Conservation (phyloP, 2,329 filamentous ascomycete genomes). For the Xylariomycetidae sp. region DNA sequence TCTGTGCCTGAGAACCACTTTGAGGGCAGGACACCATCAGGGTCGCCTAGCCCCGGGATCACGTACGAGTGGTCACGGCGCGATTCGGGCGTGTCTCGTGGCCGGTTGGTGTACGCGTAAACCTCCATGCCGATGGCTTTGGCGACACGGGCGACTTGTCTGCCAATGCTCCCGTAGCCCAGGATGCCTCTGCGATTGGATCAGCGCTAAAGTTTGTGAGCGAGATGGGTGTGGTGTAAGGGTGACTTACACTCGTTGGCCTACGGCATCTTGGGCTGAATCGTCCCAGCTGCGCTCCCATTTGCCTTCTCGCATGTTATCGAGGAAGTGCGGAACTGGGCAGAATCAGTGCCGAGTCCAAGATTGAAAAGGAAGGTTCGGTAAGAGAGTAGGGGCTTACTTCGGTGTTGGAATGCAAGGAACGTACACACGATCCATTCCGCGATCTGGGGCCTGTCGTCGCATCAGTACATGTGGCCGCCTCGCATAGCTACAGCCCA, state of each 20-base stretch:
- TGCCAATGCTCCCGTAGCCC: constrained; percentile 41
- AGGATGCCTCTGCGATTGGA: constrained; percentile 36
- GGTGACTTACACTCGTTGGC: constrained; percentile 43
- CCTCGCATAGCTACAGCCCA: no score
- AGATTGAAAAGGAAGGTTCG: no score
- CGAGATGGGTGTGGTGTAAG: no score
- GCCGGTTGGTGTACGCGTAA: constrained; percentile 62
- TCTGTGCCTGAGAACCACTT: constrained; percentile 36
- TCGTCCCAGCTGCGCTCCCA: constrained; percentile 35
- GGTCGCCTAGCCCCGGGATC: constrained; percentile 54
- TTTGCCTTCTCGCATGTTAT: constrained; percentile 36
- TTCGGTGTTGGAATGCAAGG: constrained; percentile 42
- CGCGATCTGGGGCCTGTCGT: constrained; percentile 47
- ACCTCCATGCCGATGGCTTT: constrained; percentile 61
- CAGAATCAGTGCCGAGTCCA: no score
- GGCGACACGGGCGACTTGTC: constrained; percentile 43
- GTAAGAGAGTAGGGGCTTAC: constrained; percentile 29
- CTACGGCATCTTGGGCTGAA: constrained; percentile 38
- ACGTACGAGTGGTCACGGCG: constrained; percentile 57
- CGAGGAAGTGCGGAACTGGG: constrained; percentile 40
- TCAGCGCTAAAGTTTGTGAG: no score
- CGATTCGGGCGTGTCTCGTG: constrained; percentile 55
- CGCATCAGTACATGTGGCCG: no score
- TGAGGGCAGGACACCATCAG: constrained; percentile 34
- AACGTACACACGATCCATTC: constrained; percentile 54